A percentile compares a stretch with the other conserved stretches of the same genome.
These are phyloP conservation scores for Ilyonectria destructans DNA, from an alignment of 2,329 filamentous ascomycete species.

Conservation along the genomic window DNA sequence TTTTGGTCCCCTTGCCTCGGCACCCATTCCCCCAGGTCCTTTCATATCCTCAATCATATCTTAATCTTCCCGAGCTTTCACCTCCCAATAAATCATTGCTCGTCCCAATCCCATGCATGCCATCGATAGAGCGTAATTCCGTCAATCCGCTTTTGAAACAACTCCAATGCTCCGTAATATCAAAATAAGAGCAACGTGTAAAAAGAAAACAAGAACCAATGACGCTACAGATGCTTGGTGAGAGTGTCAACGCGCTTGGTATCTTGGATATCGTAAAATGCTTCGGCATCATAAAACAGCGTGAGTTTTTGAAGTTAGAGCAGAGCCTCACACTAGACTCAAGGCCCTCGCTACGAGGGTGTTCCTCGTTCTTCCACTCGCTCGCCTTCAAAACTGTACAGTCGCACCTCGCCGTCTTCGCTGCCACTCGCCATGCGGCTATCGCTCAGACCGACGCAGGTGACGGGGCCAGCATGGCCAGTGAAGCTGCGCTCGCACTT, in stretches of 20 bases:
- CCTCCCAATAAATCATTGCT: conserved; percentile 11
- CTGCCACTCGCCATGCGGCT: conserved; percentile 91
- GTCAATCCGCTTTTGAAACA: conserved; percentile 24
- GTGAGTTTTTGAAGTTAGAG: not conserved
- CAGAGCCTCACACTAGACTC: not conserved
- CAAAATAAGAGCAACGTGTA: conserved; percentile 4
- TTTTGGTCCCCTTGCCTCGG: conserved; percentile 17
- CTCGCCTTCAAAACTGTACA: conserved; percentile 82
- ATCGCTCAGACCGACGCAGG: conserved; percentile 93
- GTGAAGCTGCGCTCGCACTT: conserved; percentile 94
- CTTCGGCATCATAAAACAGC: conserved; percentile 15
- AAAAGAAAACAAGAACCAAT: conserved; percentile 7
- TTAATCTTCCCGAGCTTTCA: conserved; percentile 1
- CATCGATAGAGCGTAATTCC: conserved; percentile 16
- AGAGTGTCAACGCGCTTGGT: conserved; percentile 14
- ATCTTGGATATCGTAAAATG: conserved; percentile 29
- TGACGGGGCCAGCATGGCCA: conserved; percentile 91
- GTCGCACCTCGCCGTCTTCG: conserved; percentile 91
- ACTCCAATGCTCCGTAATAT: conserved; percentile 26
- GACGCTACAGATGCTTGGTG: not conserved
- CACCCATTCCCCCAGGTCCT: conserved; percentile 11
- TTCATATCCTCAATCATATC: conserved; percentile 10
- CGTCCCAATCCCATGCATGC: conserved; percentile 17
- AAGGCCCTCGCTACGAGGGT: conserved; percentile 59
- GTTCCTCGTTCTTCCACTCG: conserved; percentile 67